A percentile compares a stretch with the other conserved stretches of the same genome.
Conservation (phyloP, 441 rosid species). For the Codiaeum variegatum region DNA sequence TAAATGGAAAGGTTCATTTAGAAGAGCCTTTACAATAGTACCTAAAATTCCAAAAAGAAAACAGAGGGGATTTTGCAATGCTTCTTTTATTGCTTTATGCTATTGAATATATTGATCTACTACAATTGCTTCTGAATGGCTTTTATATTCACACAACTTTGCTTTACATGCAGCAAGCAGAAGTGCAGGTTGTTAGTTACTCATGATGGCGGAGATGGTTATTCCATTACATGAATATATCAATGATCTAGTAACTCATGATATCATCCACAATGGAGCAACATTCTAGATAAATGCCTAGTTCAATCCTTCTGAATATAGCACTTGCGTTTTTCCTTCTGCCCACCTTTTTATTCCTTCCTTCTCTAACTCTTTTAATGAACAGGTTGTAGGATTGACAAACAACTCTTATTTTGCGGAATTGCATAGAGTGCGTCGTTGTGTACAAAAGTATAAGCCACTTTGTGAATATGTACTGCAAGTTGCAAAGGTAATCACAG, state of each 20-base stretch:
- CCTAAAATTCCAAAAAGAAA: not conserved
- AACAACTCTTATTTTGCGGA: constrained; percentile 74
- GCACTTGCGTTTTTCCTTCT: not conserved
- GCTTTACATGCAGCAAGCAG: constrained; percentile 51
- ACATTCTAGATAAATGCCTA: constrained; percentile 69
- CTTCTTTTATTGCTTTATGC: constrained; percentile 6
- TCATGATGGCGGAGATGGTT: constrained; percentile 83
- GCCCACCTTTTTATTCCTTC: not conserved
- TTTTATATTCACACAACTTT: constrained; percentile 17
- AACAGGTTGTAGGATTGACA: constrained; percentile 92
- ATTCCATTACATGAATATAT: constrained; percentile 85
- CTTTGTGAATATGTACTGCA: constrained; percentile 76
- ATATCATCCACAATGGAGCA: constrained; percentile 91
- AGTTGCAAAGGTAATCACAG: constrained; percentile 78
- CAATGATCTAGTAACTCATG: constrained; percentile 62
- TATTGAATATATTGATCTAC: not conserved
- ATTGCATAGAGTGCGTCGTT: constrained; percentile 81
- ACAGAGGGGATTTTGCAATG: not conserved
- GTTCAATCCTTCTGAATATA: constrained; percentile 6
- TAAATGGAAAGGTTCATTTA: not conserved
- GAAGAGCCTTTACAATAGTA: not conserved
- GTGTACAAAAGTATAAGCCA: constrained; percentile 63
- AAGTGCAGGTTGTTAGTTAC: constrained; percentile 79
- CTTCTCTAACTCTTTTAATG: constrained; percentile 14
- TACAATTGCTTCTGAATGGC: not conserved